A percentile compares a stretch with the other conserved stretches of the same genome.
These are phyloP conservation scores for Magnaporthiopsis poae DNA, from an alignment of 2,329 filamentous ascomycete species.

Conservation along the genomic window DNA sequence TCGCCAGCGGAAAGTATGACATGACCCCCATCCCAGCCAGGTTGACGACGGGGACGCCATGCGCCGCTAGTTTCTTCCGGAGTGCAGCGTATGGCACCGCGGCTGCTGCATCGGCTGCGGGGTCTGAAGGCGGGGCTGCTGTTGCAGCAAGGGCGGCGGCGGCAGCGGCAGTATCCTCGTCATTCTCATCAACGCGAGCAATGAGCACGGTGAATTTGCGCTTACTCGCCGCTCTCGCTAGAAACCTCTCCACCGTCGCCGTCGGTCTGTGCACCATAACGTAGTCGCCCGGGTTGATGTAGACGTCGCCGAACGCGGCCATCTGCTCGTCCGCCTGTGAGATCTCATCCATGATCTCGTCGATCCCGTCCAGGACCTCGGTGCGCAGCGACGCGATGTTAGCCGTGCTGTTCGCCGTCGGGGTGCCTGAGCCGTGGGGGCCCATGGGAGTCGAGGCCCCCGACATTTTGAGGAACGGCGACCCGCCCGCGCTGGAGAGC, in stretches of 20 bases:
- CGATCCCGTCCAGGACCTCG: constrained; percentile 86
- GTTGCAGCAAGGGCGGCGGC: constrained; percentile 17
- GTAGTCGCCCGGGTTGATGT: constrained; percentile 87
- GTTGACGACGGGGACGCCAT: constrained; percentile 72
- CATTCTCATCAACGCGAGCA: constrained; percentile 44
- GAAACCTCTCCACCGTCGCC: constrained; percentile 76
- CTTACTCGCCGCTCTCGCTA: constrained; percentile 77
- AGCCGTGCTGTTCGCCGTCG: constrained; percentile 15
- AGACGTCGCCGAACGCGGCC: constrained; percentile 73
- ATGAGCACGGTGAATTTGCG: constrained; percentile 86
- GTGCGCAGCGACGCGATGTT: constrained; percentile 65
- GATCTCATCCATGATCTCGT: constrained; percentile 92
- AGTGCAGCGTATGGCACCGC: constrained; percentile 44
- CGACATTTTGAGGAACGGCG: constrained; percentile 30
- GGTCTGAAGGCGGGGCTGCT: constrained; percentile 23
- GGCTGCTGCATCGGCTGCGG: constrained; percentile 17
- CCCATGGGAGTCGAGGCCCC: constrained; percentile 22
- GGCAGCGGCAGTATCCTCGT: not conserved
- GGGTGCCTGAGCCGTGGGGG: constrained; percentile 22
- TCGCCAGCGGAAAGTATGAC: constrained; percentile 88
- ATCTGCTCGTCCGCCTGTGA: constrained; percentile 89
- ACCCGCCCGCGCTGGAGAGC: constrained; percentile 37
- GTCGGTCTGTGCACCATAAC: constrained; percentile 84
- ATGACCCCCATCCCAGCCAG: constrained; percentile 79
- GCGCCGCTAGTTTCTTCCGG: constrained; percentile 65